Evolutionary conservation across 1,284 basidiomycete species (phyloP), one percentile per base, ranked within the genome.

Genomic region (Entoloma clypeatum): DNA sequence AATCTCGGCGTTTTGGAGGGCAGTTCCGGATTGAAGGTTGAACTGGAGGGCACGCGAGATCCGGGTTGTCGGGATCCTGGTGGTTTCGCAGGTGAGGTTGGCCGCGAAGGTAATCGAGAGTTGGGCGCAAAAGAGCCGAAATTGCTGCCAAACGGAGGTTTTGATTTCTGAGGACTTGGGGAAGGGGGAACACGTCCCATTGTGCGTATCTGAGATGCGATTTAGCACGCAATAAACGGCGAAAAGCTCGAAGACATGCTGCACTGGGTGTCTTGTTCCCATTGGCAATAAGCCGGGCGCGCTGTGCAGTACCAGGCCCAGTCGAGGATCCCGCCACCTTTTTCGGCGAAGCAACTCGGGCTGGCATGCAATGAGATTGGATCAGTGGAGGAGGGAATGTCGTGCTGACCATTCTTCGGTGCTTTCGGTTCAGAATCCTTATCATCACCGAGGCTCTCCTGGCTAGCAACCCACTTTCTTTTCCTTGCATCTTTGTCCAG

Each of bases 401-500:
- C 4, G 32, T 27, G 11, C 53, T 48, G 41, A 86, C 85, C 78
- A 53, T 65, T 80, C 65, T 87, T 86, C 22, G 67, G 33, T 1
- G 71, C 69, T 52, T 76, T 72, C 22, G 68, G 60, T 36, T 79
- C 64, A 19, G 21, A 9, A 29, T 43, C 58, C 39, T 45, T 67
- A 59, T 44, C 72, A 16, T 48, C 48, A 24, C 10, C 72, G 6
- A 45, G 55, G 26, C 58, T 59, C 53, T 84, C 80, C 51, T 77
- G 74, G 34, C 73, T 72, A 17, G 74, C 77, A 4, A 77, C 71
- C 80, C 81, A 85, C 58, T 87, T 87, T 47, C 85, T 65, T 60
- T 87, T 89, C 50, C 79, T 71, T 38, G 78, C 78, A 35, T 68
- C 75, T 49, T 74, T 71, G 50, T 86, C 82, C 39, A 86, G 76